phyloP scores from a whole-genome alignment of 2,329 filamentous ascomycete genomes.

The Nothophaeocryptopus gaeumannii region DNA sequence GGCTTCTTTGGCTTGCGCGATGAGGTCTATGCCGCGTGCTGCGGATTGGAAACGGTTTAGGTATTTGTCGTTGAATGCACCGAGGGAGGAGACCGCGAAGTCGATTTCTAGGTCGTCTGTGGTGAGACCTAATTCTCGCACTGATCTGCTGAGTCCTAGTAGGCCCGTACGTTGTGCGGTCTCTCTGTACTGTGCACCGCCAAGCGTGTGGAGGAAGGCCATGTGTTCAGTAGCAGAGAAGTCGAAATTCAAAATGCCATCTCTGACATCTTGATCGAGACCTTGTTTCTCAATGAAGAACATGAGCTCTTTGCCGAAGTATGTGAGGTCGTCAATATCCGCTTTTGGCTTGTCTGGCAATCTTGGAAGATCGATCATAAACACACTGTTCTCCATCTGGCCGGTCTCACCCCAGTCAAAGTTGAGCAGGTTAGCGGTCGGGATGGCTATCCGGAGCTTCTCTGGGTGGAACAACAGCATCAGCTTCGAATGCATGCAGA shows the following conservation, averaged over 20 bases:
- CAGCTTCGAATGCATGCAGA: slow-evolving; percentile 90
- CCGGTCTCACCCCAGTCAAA: slow-evolving; percentile 90
- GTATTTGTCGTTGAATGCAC: slow-evolving; percentile 67
- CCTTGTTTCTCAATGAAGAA: slow-evolving; percentile 68
- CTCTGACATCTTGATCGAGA: slow-evolving; percentile 61
- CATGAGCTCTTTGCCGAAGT: slow-evolving; percentile 68
- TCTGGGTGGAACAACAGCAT: slow-evolving; percentile 77
- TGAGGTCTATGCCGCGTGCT: slow-evolving; percentile 47
- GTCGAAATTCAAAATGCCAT: slow-evolving; percentile 74
- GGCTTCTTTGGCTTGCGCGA: slow-evolving; percentile 20
- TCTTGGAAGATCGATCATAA: slow-evolving; percentile 85
- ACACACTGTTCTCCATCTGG: slow-evolving; percentile 83
- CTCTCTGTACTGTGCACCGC: slow-evolving; percentile 36
- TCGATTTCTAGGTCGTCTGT: slow-evolving; percentile 47
- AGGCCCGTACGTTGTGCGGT: slow-evolving; percentile 61
- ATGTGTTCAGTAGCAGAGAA: slow-evolving; percentile 70
- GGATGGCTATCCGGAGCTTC: slow-evolving; percentile 76
- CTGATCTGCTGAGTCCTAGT: slow-evolving; percentile 66
- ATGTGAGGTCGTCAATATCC: slow-evolving; percentile 39
- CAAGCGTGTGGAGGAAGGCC: slow-evolving; percentile 79
- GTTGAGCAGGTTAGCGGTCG: slow-evolving; percentile 79
- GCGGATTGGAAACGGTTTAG: slow-evolving; percentile 60
- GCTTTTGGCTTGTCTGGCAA: slow-evolving; percentile 35
- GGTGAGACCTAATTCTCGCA: slow-evolving; percentile 61
- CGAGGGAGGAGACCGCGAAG: slow-evolving; percentile 77